Evolutionary conservation across 345 rosid genomes (phyloP), one percentile per base, ranked within the genome.

Genomic region (Salix suchowensis): DNA sequence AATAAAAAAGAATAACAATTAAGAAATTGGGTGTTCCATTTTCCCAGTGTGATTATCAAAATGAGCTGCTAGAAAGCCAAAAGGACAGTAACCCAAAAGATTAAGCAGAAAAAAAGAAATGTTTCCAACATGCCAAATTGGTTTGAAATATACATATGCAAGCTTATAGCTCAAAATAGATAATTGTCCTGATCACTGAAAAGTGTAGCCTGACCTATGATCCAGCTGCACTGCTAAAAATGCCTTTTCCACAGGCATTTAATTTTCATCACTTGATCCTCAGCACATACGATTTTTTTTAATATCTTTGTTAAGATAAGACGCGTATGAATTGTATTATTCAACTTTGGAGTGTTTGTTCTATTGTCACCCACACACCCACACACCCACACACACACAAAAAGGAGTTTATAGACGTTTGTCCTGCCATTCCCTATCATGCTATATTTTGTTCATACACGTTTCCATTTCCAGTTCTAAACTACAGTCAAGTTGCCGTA

Each of bases 171-270:
- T 72, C 55, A 84, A 70, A 62, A 76, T 5, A 68, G 40, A 77
- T 79, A 76, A 61, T 69, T 65, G 58, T 87, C 90, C 83, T 90
- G 83, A 80, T 90, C 93, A 73, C 87, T 89, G 48, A 90, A 40
- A 73, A 7, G 19, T 74, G 40, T 86, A 86, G 69, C 80, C 81
- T 58, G 88, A 80, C 39, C 82, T 87, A 74, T 82, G 46, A 78
- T 84, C 85, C 88, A 86, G 77, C 70, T 77, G 87, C 81, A 84
- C 81, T 71, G 89, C 80, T 76, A 87, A 82, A 62, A 83, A 78
- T 67, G 84, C 87, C 87, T 90, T 86, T 78, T 85, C 87, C 73
- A 87, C 58, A 67, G 88, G 70, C 54, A 82, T 78, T 72, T 88
- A 50, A 82, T 85, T 90, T 34, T 88, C 89, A 40, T 81, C 82